phyloP scores from a whole-genome alignment of 2,329 filamentous ascomycete genomes.

The Aspergillus carbonarius region DNA sequence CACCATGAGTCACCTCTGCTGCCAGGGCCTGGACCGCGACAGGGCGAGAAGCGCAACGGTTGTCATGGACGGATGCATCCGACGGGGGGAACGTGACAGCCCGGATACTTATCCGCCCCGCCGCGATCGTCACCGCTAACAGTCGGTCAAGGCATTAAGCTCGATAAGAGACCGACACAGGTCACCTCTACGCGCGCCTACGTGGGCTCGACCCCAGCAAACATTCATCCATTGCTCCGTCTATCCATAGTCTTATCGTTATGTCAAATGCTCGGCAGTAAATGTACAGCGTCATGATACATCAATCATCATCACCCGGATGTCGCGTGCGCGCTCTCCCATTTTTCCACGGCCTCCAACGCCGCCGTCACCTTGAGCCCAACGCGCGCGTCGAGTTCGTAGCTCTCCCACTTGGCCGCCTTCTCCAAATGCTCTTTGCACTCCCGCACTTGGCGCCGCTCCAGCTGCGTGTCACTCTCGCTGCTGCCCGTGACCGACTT shows the following conservation, averaged over 20 bases:
- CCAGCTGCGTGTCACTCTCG: slow-evolving; percentile 17
- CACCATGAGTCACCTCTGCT: background rate
- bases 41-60: slow-evolving; percentile 1
- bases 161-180: too few relatives aligned
- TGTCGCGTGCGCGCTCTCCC: slow-evolving; percentile 35
- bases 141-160: background rate
- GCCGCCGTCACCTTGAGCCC: slow-evolving; percentile 51
- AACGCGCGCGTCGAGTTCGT: slow-evolving; percentile 61
- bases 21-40: background rate
- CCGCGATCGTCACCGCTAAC: background rate
- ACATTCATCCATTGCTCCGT: background rate
- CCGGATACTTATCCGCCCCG: background rate
- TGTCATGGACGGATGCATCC: background rate
- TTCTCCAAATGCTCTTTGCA: slow-evolving; percentile 58
- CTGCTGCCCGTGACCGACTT: slow-evolving; percentile 5
- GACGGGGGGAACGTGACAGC: background rate
- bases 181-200: background rate
- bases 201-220: background rate
- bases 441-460: slow-evolving; percentile 47
- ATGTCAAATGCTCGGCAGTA: background rate
- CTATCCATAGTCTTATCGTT: background rate
- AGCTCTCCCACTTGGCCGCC: slow-evolving; percentile 60
- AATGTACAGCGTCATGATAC: slow-evolving; percentile 14
- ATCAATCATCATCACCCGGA: slow-evolving; percentile 13
- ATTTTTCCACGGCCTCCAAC: slow-evolving; percentile 45